Evolutionary conservation across 2,329 filamentous ascomycete genomes (phyloP).

Genomic region (Monosporascus sp.): DNA sequence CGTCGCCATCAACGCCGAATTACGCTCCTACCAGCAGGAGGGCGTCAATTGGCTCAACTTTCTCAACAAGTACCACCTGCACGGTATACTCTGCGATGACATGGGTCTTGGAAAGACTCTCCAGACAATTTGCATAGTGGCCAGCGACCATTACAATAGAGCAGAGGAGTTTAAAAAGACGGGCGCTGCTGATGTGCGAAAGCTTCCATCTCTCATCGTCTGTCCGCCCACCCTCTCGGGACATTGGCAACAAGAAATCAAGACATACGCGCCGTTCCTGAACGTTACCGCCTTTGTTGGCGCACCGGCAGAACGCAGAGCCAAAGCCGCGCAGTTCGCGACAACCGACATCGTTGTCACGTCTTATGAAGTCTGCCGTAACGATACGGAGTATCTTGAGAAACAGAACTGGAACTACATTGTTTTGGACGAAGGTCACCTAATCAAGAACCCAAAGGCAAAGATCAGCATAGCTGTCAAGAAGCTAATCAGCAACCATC

Average conservation of each 20-base stretch:
- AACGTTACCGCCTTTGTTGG: slow-evolving; percentile 87
- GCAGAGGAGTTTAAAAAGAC: slow-evolving; percentile 87
- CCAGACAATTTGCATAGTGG: slow-evolving; percentile 95
- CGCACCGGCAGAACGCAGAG: slow-evolving; percentile 72
- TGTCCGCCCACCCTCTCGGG: slow-evolving; percentile 94
- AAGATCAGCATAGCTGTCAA: slow-evolving; percentile 95
- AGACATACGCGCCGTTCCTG: slow-evolving; percentile 91
- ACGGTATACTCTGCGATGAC: slow-evolving; percentile 97
- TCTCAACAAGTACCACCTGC: slow-evolving; percentile 94
- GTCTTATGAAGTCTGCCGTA: slow-evolving; percentile 95
- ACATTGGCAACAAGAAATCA: slow-evolving; percentile 98
- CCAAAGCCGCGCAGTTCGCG: slow-evolving; percentile 62
- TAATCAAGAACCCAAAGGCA: slow-evolving; percentile 98
- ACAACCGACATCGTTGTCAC: slow-evolving; percentile 92
- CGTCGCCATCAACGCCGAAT: slow-evolving; percentile 92
- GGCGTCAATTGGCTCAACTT: slow-evolving; percentile 99
- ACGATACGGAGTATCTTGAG: slow-evolving; percentile 80
- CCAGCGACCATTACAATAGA: slow-evolving; percentile 91
- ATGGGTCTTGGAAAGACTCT: slow-evolving; percentile 98
- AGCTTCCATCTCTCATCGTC: slow-evolving; percentile 85
- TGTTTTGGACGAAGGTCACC: slow-evolving; percentile 91
- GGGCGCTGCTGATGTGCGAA: slow-evolving; percentile 68
- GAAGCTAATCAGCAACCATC: slow-evolving; percentile 82
- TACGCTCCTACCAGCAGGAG: slow-evolving; percentile 96
- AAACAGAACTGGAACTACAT: slow-evolving; percentile 95